These are phyloP conservation scores for Drechmeria coniospora DNA, from an alignment of 2,329 filamentous ascomycete species.

Conservation along the genomic window DNA sequence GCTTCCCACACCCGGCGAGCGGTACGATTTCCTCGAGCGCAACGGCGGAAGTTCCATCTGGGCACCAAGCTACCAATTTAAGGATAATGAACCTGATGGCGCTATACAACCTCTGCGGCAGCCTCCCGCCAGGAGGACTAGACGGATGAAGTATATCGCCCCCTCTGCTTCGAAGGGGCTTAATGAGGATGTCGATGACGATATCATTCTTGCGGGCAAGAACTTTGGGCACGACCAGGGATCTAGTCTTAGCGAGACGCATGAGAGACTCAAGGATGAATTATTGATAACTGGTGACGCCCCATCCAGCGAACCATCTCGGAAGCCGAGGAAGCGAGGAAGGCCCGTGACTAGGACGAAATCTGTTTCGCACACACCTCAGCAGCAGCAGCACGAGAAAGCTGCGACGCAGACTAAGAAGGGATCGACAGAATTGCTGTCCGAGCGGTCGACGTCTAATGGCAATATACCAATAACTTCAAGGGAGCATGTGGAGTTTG, in stretches of 20 bases:
- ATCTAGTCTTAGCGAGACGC: background rate
- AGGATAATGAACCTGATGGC: slow-evolving; percentile 6
- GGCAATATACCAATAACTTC: too few species aligned
- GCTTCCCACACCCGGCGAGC: slow-evolving; percentile 8
- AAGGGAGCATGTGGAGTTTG: too few species aligned
- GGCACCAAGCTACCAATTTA: slow-evolving; percentile 11
- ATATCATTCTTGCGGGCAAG: slow-evolving; percentile 8
- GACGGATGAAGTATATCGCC: slow-evolving; percentile 2
- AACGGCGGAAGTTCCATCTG: slow-evolving; percentile 18
- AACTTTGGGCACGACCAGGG: background rate
- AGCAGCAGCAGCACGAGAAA: too few species aligned
- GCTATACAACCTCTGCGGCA: slow-evolving; percentile 1
- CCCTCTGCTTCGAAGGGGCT: slow-evolving; percentile 2
- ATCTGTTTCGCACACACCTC: too few species aligned
- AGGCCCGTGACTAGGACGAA: too few species aligned
- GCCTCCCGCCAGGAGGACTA: slow-evolving; percentile 3
- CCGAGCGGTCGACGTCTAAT: too few species aligned
- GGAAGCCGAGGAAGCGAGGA: too few species aligned
- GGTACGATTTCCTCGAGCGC: slow-evolving; percentile 17
- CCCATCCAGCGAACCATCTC: background rate
- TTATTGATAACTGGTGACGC: slow-evolving; percentile 4
- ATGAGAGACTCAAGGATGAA: slow-evolving; percentile 11
- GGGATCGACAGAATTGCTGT: too few species aligned
- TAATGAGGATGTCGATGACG: slow-evolving; percentile 12
- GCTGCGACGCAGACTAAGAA: too few species aligned